These are phyloP conservation scores for Graphiopsis chlorocephala DNA, from an alignment of 2,329 filamentous ascomycete genomes.

Conservation along the genomic window DNA sequence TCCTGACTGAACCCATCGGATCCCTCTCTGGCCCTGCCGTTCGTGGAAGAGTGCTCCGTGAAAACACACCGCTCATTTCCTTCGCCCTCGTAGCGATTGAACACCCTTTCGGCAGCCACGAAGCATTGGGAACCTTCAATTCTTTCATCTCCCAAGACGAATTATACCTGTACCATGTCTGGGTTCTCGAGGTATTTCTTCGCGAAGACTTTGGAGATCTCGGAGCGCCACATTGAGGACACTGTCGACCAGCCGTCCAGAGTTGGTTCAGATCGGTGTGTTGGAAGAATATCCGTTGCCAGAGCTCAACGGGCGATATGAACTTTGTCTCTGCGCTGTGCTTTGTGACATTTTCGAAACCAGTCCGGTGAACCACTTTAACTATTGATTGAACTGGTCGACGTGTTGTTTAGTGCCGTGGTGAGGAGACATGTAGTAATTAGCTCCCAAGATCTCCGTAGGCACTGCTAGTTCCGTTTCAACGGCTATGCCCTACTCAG, in stretches of 20 bases:
- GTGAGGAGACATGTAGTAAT: too few species aligned
- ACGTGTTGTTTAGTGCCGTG: too few species aligned
- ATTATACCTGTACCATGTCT: neutral
- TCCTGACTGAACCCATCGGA: neutral
- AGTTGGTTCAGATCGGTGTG: neutral
- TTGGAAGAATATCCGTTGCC: neutral
- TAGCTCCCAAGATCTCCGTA: too few species aligned
- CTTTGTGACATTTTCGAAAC: too few species aligned
- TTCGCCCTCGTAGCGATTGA: neutral
- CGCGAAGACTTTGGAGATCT: neutral
- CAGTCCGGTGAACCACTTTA: too few species aligned
- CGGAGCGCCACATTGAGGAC: neutral
- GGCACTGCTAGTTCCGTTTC: too few species aligned
- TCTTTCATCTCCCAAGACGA: neutral
- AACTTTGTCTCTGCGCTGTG: too few species aligned
- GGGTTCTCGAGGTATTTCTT: neutral
- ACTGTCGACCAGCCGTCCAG: neutral
- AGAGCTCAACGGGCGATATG: neutral
- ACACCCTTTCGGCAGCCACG: neutral
- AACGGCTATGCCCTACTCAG: too few species aligned
- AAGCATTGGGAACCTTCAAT: neutral
- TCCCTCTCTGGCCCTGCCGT: neutral
- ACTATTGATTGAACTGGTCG: too few species aligned
- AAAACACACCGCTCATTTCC: neutral
- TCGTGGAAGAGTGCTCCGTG: neutral